Percentiles rank a stretch among this genome's conserved stretches.
phyloP scores from a whole-genome alignment of 768 basidiomycete species.

The Sporobolomyces roseus region DNA sequence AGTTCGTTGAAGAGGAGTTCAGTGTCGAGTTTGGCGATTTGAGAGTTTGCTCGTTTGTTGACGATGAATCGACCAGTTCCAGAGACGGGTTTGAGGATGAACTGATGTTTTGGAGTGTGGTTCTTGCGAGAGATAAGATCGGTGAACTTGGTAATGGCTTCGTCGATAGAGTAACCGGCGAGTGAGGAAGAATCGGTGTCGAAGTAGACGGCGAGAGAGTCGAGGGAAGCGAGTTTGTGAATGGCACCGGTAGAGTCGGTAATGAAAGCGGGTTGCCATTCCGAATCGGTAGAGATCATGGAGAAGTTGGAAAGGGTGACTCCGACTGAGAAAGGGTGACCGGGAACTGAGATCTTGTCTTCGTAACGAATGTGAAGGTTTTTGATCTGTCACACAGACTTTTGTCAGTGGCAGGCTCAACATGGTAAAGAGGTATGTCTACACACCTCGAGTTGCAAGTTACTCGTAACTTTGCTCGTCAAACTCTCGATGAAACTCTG shows the following conservation, averaged over 20 bases:
- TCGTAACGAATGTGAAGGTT: constrained; percentile 97
- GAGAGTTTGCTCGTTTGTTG: constrained; percentile 69
- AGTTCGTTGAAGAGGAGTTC: constrained; percentile 88
- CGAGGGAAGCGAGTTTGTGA: constrained; percentile 85
- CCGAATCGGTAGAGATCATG: constrained; percentile 78
- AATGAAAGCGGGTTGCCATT: constrained; percentile 88
- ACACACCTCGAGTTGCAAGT: constrained; percentile 83
- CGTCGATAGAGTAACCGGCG: constrained; percentile 61
- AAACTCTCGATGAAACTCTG: constrained; percentile 79
- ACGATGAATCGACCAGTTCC: constrained; percentile 87
- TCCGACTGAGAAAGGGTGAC: constrained; percentile 95
- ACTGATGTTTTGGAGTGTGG: constrained; percentile 66
- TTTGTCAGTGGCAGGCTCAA: too few species aligned
- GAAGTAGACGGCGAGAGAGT: constrained; percentile 86
- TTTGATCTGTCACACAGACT: constrained; percentile 36
- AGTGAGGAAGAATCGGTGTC: constrained; percentile 85
- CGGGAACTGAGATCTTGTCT: constrained; percentile 87
- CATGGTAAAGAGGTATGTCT: constrained; percentile 49
- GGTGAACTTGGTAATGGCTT: constrained; percentile 68
- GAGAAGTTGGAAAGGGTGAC: constrained; percentile 81
- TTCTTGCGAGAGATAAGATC: constrained; percentile 53
- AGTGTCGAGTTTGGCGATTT: constrained; percentile 79
- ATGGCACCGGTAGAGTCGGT: constrained; percentile 80
- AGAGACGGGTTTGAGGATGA: constrained; percentile 89
- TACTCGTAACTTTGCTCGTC: constrained; percentile 85